Percentiles rank a stretch among this genome's conserved stretches.
phyloP scores from a whole-genome alignment of 2,329 filamentous ascomycete genomes.

The Botrytis squamosa region DNA sequence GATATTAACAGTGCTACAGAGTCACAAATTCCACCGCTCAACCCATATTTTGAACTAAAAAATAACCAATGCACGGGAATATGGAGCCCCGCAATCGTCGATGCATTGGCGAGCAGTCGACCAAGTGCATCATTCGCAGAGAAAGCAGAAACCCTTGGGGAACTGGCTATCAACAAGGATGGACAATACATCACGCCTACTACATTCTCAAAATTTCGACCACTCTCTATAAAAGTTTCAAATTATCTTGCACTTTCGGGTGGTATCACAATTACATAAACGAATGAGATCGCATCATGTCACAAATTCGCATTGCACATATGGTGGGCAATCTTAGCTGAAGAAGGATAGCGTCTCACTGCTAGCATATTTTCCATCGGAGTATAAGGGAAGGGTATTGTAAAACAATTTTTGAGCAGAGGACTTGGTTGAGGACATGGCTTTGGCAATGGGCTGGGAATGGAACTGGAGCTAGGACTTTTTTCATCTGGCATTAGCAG shows the following conservation, averaged over 20 bases:
- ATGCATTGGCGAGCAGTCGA: constrained; percentile 57
- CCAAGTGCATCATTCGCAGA: constrained; percentile 60
- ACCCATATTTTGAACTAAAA: constrained; percentile 68
- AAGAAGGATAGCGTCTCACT: not conserved
- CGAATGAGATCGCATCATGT: constrained; percentile 10
- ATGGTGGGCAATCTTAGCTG: not conserved
- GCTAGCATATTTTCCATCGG: not conserved
- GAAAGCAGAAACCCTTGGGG: constrained; percentile 62
- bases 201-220: constrained; percentile 33
- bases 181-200: constrained; percentile 44
- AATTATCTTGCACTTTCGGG: constrained; percentile 32
- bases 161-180: constrained; percentile 56
- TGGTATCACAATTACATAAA: constrained; percentile 35
- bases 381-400: constrained; percentile 19
- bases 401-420: constrained; percentile 18
- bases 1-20: constrained; percentile 46
- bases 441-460: constrained; percentile 9
- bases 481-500: constrained; percentile 3
- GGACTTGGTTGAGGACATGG: constrained; percentile 7
- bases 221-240: constrained; percentile 37
- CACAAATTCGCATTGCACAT: constrained; percentile 12
- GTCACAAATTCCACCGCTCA: constrained; percentile 66
- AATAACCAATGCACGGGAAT: constrained; percentile 64
- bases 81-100: constrained; percentile 68
- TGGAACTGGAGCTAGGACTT: constrained; percentile 4